A percentile compares a stretch with the other conserved stretches of the same genome.
Evolutionary conservation across 345 rosid genomes (phyloP).

Genomic region (Kernera saxatilis): DNA sequence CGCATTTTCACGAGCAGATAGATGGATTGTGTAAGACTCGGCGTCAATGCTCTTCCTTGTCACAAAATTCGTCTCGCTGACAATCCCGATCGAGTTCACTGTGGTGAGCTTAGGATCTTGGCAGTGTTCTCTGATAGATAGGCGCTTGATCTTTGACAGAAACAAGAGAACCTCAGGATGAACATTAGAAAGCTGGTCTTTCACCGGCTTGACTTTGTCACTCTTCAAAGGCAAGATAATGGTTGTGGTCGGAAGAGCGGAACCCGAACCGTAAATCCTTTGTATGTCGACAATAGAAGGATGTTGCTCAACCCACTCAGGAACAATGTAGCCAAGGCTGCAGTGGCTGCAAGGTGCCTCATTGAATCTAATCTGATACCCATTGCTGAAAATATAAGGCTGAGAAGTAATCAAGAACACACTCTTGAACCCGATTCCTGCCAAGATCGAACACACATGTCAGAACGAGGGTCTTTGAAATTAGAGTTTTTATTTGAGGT

Average conservation of each 20-base stretch:
- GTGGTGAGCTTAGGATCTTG: conserved; percentile 39
- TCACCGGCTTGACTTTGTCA: conserved; percentile 61
- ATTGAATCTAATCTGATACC: conserved; percentile 58
- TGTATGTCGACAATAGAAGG: conserved; percentile 43
- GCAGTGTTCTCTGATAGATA: conserved; percentile 58
- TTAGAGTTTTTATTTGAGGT: too few species aligned
- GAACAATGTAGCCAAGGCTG: conserved; percentile 64
- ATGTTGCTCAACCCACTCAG: conserved; percentile 69
- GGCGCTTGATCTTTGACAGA: conserved; percentile 54
- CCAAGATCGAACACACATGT: not conserved
- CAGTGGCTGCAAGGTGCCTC: conserved; percentile 62
- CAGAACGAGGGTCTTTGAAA: not conserved
- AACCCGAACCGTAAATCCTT: conserved; percentile 42
- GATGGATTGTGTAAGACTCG: conserved; percentile 54
- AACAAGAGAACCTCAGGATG: conserved; percentile 69
- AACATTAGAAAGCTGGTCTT: conserved; percentile 56
- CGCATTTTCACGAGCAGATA: conserved; percentile 40
- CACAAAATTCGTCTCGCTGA: conserved; percentile 42
- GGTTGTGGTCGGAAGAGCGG: conserved; percentile 51
- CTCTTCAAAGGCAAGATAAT: conserved; percentile 58
- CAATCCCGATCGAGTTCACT: conserved; percentile 46
- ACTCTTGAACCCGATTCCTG: conserved; percentile 75
- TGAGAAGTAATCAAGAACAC: conserved; percentile 53
- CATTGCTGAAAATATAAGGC: conserved; percentile 62
- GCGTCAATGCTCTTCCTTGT: conserved; percentile 72